These are phyloP conservation scores for Aspergillus glaucus DNA, from an alignment of 2,329 filamentous ascomycete species.

Conservation along the genomic window DNA sequence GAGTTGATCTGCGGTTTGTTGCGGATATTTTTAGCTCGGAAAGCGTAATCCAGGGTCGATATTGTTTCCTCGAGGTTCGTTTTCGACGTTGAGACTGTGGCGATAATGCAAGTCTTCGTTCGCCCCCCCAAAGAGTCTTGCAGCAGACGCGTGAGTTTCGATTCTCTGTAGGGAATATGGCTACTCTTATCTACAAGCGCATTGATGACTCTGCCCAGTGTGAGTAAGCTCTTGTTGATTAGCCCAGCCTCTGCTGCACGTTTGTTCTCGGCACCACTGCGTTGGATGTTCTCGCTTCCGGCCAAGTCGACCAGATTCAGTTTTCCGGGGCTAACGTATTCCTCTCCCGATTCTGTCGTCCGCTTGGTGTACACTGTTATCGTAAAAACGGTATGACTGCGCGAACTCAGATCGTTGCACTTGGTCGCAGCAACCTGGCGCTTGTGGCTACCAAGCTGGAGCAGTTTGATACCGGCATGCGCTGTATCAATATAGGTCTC, in stretches of 20 bases:
- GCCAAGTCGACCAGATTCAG: slow-evolving; percentile 94
- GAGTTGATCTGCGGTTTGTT: slow-evolving; percentile 97
- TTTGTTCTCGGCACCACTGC: slow-evolving; percentile 97
- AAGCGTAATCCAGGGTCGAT: slow-evolving; percentile 94
- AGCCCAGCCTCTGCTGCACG: slow-evolving; percentile 89
- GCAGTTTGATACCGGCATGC: slow-evolving; percentile 75
- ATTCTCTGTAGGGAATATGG: slow-evolving; percentile 90
- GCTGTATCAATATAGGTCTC: slow-evolving; percentile 87
- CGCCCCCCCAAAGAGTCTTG: slow-evolving; percentile 94
- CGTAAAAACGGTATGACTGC: slow-evolving; percentile 96
- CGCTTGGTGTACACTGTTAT: slow-evolving; percentile 88
- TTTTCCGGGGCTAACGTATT: slow-evolving; percentile 85
- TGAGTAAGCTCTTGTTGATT: slow-evolving; percentile 96
- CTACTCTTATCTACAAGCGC: slow-evolving; percentile 82
- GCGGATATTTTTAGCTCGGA: slow-evolving; percentile 94
- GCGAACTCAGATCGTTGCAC: slow-evolving; percentile 95
- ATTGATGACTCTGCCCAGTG: slow-evolving; percentile 93
- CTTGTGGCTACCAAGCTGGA: slow-evolving; percentile 84
- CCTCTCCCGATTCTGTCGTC: slow-evolving; percentile 73
- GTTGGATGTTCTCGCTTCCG: slow-evolving; percentile 94
- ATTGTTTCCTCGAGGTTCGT: slow-evolving; percentile 97
- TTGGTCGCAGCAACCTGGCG: slow-evolving; percentile 99
- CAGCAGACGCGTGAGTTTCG: slow-evolving; percentile 85
- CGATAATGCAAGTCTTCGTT: slow-evolving; percentile 98
- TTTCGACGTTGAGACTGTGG: slow-evolving; percentile 88